Evolutionary conservation across 1,284 basidiomycete species (phyloP), one percentile per base, ranked within the genome.

Genomic region (Ganoderma multipileum): DNA sequence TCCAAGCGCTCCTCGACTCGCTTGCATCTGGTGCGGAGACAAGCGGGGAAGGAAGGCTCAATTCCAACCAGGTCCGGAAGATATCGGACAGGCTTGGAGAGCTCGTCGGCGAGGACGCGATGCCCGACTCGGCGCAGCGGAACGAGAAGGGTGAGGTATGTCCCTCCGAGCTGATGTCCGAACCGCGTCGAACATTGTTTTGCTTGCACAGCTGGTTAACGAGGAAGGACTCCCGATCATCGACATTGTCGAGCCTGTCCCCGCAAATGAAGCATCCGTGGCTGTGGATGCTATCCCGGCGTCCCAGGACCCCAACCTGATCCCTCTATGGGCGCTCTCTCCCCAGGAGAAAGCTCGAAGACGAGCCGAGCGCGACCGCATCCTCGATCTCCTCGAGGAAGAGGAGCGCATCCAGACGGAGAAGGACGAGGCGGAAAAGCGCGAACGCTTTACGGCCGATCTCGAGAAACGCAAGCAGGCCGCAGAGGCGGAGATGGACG

Each of bases 221-320:
- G 91, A 93, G 76, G 91, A 94, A 64, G 92, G 91, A 1, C 84
- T 93, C 41, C 92, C 92, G 14, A 90, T 94, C 69, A 82, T 94
- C 72, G 92, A 94, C 42, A 90, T 94, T 67, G 85, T 85, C n/a
- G 93, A 94, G 74, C 87, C 87, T 60, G 73, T 85, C 5, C 66
- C 81, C 18, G 75, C 74, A 11, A 50, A 67, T 9, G 74, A 77
- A 33, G 33, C 12, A 9, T 23, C 61, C 14, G 44, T 57, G 8
- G 16, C 61, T 14, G n/a, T 12, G 4, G 33, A 16, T 1, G 61
- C 69, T 7, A 68, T 68, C 4, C 36, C 74, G 12, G 59, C 69
- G 11, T 67, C 72, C 11, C 82, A 83, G 47, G 84, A 88, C 47
- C 79, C 83, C 26, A 82, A 83, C 55, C 77, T 88, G 18, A 76